A percentile compares a stretch with the other conserved stretches of the same genome.
phyloP scores from a whole-genome alignment of 352 stramenopile genomes.

The Poterioochromonas sp. region DNA sequence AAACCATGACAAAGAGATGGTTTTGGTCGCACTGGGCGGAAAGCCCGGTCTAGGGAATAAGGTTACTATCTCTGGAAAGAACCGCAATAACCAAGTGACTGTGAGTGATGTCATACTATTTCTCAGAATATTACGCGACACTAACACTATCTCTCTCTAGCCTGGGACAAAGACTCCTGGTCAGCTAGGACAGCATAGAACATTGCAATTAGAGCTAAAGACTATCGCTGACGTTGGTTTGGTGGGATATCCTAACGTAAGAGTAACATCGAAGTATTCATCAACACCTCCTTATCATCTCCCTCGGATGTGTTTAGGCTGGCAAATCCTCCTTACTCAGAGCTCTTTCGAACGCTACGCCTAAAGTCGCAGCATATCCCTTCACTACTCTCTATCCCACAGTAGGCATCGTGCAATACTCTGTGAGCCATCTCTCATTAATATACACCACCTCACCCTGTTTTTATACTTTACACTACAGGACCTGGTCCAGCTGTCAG shows the following conservation, averaged over 20 bases:
- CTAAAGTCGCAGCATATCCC: constrained; percentile 93
- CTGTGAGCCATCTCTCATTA: not conserved
- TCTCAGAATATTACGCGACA: too few species aligned
- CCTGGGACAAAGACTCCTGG: not conserved
- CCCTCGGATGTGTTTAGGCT: too few species aligned
- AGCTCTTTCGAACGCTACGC: constrained; percentile 75
- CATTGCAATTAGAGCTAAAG: constrained; percentile 78
- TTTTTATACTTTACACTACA: not conserved
- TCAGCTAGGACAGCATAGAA: not conserved
- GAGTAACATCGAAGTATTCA: not conserved
- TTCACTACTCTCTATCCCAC: constrained; percentile 97
- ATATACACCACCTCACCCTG: not conserved
- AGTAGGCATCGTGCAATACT: constrained; percentile 64
- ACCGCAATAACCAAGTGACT: too few species aligned
- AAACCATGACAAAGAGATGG: too few species aligned
- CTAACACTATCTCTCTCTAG: too few species aligned
- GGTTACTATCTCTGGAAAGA: too few species aligned
- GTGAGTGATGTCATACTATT: too few species aligned
- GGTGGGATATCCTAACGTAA: constrained; percentile 95
- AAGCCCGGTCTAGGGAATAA: too few species aligned
- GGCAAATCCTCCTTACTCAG: constrained; percentile 91
- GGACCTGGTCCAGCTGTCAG: constrained; percentile 48
- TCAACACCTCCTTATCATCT: not conserved
- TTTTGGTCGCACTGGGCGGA: too few species aligned
- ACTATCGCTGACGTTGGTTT: constrained; percentile 94